These are phyloP conservation scores for Akebia trifoliata DNA, from an alignment of 164 flowering plant genomes.

Conservation along the genomic window DNA sequence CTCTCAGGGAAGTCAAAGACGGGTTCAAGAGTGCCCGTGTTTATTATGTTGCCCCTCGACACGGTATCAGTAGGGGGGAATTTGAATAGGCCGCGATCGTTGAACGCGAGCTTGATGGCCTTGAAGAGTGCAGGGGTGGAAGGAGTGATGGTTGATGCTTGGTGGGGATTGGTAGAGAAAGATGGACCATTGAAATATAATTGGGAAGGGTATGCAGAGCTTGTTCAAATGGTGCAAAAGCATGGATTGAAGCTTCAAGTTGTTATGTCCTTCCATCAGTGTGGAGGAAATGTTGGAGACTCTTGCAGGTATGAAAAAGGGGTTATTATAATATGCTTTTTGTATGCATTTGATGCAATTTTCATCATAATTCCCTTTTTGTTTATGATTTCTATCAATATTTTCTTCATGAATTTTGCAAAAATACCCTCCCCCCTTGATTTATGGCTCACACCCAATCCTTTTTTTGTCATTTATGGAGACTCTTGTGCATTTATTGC, in stretches of 20 bases:
- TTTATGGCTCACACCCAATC: too few relatives aligned
- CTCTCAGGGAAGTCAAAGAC: constrained; percentile 8
- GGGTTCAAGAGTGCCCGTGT: constrained; percentile 62
- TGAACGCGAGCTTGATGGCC: constrained; percentile 97
- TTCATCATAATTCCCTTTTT: background rate
- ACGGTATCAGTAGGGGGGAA: constrained; percentile 57
- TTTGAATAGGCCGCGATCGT: constrained; percentile 56
- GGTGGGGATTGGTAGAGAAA: constrained; percentile 98
- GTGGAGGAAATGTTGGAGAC: constrained; percentile 98
- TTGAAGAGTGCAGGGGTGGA: constrained; percentile 80
- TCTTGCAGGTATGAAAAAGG: constrained; percentile 66
- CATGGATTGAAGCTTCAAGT: constrained; percentile 86
- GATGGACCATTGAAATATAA: constrained; percentile 78
- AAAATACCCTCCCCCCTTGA: too few relatives aligned
- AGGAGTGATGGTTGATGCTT: constrained; percentile 94
- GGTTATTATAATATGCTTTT: background rate
- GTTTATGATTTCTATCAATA: too few relatives aligned
- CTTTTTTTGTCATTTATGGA: too few relatives aligned
- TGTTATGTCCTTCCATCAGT: constrained; percentile 94
- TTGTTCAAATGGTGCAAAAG: constrained; percentile 66
- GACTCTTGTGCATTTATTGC: too few relatives aligned
- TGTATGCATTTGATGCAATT: background rate
- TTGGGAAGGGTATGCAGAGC: constrained; percentile 86
- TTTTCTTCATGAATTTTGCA: constrained; percentile 5
- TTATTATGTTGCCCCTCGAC: constrained; percentile 86